These are phyloP conservation scores for Cytospora leucostoma DNA, from an alignment of 2,329 filamentous ascomycete species.

Conservation along the genomic window DNA sequence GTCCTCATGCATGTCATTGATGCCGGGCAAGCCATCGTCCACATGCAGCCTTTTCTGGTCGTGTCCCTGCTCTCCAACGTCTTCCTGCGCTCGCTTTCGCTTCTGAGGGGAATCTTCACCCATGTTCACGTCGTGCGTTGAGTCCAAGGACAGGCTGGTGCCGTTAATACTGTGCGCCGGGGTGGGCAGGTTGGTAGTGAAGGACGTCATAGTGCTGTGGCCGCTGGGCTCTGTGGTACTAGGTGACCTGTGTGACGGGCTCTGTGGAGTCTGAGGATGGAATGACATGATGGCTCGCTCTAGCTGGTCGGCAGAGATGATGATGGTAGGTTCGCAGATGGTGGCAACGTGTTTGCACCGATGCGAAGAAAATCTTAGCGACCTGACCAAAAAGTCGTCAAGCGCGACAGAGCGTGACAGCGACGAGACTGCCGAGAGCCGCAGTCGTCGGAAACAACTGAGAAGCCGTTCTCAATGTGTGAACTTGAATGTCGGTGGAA, in stretches of 20 bases:
- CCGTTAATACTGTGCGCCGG: constrained; percentile 65
- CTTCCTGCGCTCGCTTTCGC: constrained; percentile 61
- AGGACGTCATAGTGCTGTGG: constrained; percentile 53
- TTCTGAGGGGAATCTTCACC: constrained; percentile 59
- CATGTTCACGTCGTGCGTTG: constrained; percentile 45
- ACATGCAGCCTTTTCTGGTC: constrained; percentile 63
- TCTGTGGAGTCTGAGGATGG: constrained; percentile 68
- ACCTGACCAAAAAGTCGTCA: neutral
- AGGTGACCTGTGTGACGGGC: constrained; percentile 63
- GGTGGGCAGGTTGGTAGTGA: constrained; percentile 59
- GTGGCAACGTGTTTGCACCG: constrained; percentile 3
- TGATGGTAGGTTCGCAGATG: constrained; percentile 11
- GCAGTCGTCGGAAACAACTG: neutral
- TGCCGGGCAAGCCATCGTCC: constrained; percentile 62
- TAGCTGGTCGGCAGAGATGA: constrained; percentile 14
- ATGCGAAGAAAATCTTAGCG: constrained; percentile 9
- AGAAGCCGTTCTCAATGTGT: constrained; percentile 5
- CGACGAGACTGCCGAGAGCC: constrained; percentile 20
- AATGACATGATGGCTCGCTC: constrained; percentile 57
- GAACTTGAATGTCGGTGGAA: constrained; percentile 4
- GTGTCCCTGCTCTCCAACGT: constrained; percentile 50
- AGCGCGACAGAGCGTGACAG: constrained; percentile 1
- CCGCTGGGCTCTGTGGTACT: constrained; percentile 55
- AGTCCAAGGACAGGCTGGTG: constrained; percentile 48
- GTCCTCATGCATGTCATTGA: constrained; percentile 66